Evolutionary conservation across 2,329 filamentous ascomycete genomes (phyloP).

Genomic region (Fragosphaeria purpurea): DNA sequence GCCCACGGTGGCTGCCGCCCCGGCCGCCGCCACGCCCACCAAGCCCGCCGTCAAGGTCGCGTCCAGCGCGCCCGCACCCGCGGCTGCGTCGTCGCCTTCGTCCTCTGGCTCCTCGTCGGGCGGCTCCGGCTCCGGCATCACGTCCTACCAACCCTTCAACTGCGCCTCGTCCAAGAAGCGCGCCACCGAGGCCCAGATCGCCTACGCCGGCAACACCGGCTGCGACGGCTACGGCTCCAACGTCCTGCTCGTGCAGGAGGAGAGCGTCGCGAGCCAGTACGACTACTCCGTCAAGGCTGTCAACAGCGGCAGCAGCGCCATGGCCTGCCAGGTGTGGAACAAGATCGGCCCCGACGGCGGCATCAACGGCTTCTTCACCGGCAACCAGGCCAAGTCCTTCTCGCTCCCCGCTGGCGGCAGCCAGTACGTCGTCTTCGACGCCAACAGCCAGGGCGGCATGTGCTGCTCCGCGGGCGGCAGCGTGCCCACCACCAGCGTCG

Average conservation of each 20-base stretch:
- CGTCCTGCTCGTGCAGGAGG: slow-evolving; percentile 32
- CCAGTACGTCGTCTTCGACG: slow-evolving; percentile 34
- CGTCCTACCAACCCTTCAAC: slow-evolving; percentile 23
- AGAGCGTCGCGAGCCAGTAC: slow-evolving; percentile 29
- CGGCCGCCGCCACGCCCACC: slow-evolving; percentile 3
- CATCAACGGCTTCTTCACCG: slow-evolving; percentile 38
- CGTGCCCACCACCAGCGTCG: slow-evolving; percentile 25
- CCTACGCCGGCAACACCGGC: slow-evolving; percentile 38
- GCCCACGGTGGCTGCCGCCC: slow-evolving; percentile 4
- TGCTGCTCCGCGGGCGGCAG: slow-evolving; percentile 28
- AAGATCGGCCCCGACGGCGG: slow-evolving; percentile 37
- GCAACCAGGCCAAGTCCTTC: slow-evolving; percentile 31
- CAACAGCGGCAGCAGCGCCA: slow-evolving; percentile 20
- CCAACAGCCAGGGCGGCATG: slow-evolving; percentile 38
- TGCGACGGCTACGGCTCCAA: slow-evolving; percentile 38
- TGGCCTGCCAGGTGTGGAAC: slow-evolving; percentile 37
- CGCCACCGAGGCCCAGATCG: slow-evolving; percentile 35
- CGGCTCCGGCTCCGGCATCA: slow-evolving; percentile 47
- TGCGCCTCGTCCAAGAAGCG: slow-evolving; percentile 31
- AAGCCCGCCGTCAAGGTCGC: slow-evolving; percentile 18
- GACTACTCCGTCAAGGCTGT: slow-evolving; percentile 33
- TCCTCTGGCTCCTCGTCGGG: slow-evolving; percentile 28
- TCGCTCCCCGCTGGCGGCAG: slow-evolving; percentile 25
- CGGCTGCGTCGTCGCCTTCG: neutral
- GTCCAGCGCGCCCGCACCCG: slow-evolving; percentile 4